Percentiles rank a stretch among this genome's conserved stretches.
phyloP scores from a whole-genome alignment of 1,139 yeast genomes.

The Eremothecium coryli region DNA sequence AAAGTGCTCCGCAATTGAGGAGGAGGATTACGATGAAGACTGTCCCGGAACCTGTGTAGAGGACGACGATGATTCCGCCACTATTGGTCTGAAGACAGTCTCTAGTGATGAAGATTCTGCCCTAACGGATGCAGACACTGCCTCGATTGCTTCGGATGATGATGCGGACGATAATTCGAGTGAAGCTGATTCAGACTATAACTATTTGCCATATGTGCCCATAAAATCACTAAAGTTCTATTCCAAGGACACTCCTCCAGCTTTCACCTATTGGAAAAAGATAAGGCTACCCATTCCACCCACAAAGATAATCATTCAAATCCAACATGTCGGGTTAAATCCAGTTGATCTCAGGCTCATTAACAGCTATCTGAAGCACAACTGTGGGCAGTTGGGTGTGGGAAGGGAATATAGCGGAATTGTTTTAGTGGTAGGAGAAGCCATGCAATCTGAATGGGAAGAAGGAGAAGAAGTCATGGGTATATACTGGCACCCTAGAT shows the following conservation, averaged over 20 bases:
- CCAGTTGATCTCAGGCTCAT: slow-evolving; percentile 56
- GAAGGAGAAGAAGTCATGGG: slow-evolving; percentile 66
- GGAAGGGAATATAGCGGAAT: slow-evolving; percentile 67
- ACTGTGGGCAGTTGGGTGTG: slow-evolving; percentile 43
- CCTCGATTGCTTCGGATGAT: neutral
- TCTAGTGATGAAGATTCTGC: too few relatives aligned
- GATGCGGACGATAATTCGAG: neutral
- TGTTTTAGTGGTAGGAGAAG: slow-evolving; percentile 48
- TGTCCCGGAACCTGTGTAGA: neutral
- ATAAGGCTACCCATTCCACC: slow-evolving; percentile 36
- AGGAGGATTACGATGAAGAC: neutral
- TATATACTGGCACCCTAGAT: slow-evolving; percentile 35
- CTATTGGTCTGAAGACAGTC: too few relatives aligned
- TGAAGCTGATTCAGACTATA: neutral
- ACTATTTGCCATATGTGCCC: slow-evolving; percentile 25
- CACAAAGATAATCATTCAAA: slow-evolving; percentile 47
- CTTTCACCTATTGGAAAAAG: slow-evolving; percentile 35
- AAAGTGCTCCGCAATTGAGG: neutral
- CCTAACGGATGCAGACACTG: too few relatives aligned
- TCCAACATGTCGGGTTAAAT: slow-evolving; percentile 51
- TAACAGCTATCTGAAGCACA: slow-evolving; percentile 32
- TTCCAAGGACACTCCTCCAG: slow-evolving; percentile 32
- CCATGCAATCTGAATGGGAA: slow-evolving; percentile 33
- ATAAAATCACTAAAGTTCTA: slow-evolving; percentile 32
- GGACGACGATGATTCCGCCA: too few relatives aligned